Evolutionary conservation across 495 filamentous ascomycete species (phyloP), one percentile per base, ranked within the genome.

Genomic region (Aspergillus avenaceus): DNA sequence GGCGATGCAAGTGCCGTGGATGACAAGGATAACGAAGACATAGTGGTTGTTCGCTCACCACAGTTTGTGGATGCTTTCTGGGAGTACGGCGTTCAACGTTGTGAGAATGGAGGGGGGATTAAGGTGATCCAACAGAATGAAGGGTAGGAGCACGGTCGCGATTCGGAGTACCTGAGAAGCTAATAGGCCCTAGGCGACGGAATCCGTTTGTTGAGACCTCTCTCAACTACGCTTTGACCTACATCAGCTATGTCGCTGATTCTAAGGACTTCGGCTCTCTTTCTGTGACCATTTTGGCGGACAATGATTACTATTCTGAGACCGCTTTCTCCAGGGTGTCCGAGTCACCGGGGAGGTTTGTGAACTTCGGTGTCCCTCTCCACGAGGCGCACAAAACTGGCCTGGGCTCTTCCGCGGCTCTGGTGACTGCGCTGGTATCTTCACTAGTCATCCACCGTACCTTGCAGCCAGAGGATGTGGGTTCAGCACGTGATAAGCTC

Each of bases 261-360:
- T 72, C 75, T 5, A 71, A 79, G 51, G 70, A 73, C 32, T 83
- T 95, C 51, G 76, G 77, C 18, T 82, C 90, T 0, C 66, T 86
- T 16, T 79, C 77, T 11, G 80, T 97, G 59, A 93, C 89, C 43
- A 93, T 98, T 67, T 77, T 97, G 18, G 93, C 95, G 23, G 90
- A 96, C 70, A 88, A 87, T 58, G 89, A 95, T 74, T 98, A 98
- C 77, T 97, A 98, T 73, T 97, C 93, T 2, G 85, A 89, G 31
- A 73, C 84, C 22, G 58, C 72, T 29, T 58, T 70, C 45, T 62
- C 71, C 41, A 69, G 52, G 43, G 59, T 53, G n/a, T 47, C 58
- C 2, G 59, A 67, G 5, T 54, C 49, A 5, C 44, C 56, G 8
- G 48, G 62, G 13, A 56, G 60, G 48, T 98, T 98, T 73, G 77